Percentiles rank a stretch among this genome's conserved stretches.
These are phyloP conservation scores for Fusarium floridanum DNA, from an alignment of 2,329 filamentous ascomycete species.

Conservation along the genomic window DNA sequence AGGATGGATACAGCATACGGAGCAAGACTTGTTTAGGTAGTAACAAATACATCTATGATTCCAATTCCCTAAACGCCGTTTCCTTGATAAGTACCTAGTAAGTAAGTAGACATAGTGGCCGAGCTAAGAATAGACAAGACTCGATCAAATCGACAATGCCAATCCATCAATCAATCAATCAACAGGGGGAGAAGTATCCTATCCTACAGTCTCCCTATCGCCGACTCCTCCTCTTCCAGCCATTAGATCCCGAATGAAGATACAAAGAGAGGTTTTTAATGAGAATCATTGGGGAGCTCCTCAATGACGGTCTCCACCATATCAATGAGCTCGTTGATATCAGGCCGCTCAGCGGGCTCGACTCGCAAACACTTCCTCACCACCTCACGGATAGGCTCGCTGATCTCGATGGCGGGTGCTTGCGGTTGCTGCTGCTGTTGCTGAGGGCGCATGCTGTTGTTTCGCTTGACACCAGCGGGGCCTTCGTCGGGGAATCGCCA, in stretches of 20 bases:
- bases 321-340: conserved; percentile 84
- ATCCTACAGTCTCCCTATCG: conserved; percentile 26
- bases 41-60: conserved; percentile 40
- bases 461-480: conserved; percentile 65
- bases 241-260: background rate
- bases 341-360: conserved; percentile 88
- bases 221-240: conserved; percentile 4
- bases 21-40: conserved; percentile 35
- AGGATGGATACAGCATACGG: conserved; percentile 7
- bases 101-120: conserved; percentile 11
- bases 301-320: conserved; percentile 82
- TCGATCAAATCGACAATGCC: conserved; percentile 13
- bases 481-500: conserved; percentile 97
- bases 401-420: conserved; percentile 68
- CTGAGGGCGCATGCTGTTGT: conserved; percentile 54
- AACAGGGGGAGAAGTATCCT: conserved; percentile 25
- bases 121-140: background rate
- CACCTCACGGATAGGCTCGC: conserved; percentile 86
- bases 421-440: conserved; percentile 50
- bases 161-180: conserved; percentile 17
- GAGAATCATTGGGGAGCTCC: conserved; percentile 69
- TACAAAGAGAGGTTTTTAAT: conserved; percentile 23
- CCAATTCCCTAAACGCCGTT: conserved; percentile 43
- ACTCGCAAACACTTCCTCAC: conserved; percentile 88
- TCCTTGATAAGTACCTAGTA: conserved; percentile 23